Conservation (phyloP, 2,329 filamentous ascomycete genomes). For the Xylaria sp. region DNA sequence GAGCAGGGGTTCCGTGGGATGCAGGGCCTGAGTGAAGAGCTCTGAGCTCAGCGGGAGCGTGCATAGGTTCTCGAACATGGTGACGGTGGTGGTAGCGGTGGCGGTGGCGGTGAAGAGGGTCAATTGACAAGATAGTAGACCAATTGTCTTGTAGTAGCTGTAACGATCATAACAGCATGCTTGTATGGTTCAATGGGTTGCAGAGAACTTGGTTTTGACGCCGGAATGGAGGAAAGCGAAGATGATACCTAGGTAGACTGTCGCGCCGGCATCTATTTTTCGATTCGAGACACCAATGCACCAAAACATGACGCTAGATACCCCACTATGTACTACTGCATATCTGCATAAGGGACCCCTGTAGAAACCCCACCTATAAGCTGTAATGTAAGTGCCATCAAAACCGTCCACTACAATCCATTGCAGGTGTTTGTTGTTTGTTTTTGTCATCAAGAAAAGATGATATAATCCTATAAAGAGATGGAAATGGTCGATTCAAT, state of each 20-base stretch:
- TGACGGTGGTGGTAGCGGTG: conserved; percentile 11
- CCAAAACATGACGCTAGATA: neutral
- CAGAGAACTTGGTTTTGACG: neutral
- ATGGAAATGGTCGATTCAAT: neutral
- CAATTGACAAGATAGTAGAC: neutral
- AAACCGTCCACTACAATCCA: neutral
- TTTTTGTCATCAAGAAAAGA: neutral
- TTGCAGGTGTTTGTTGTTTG: neutral
- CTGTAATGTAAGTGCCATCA: neutral
- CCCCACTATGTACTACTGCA: neutral
- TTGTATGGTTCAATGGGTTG: neutral
- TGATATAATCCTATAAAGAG: neutral
- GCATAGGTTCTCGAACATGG: conserved; percentile 92
- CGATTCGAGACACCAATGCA: neutral
- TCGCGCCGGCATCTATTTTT: neutral
- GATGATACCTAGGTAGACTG: neutral
- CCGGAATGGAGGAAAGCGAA: neutral
- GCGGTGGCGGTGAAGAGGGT: conserved; percentile 1
- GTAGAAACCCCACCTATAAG: neutral
- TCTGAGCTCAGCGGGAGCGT: conserved; percentile 86
- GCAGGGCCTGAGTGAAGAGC: conserved; percentile 87
- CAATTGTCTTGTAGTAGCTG: neutral
- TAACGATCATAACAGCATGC: conserved; percentile 12
- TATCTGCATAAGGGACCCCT: neutral
- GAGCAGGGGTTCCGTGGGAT: conserved; percentile 84